Base-by-base conservation (phyloP, 164 flowering plant genomes). In the Stephania japonica region DNA sequence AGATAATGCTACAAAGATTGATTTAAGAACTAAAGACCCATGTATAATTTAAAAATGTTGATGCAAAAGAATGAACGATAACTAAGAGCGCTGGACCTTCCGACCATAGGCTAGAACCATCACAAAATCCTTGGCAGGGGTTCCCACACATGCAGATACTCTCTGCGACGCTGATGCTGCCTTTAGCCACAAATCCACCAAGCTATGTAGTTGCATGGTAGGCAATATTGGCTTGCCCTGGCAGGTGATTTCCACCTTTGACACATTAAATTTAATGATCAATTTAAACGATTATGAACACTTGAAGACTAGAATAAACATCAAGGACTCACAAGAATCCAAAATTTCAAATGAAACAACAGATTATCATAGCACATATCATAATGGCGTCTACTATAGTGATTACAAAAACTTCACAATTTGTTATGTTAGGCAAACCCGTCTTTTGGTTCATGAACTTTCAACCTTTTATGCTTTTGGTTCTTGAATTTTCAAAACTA, bases 71-170 rank as follows among this genome's bases (percentile, higher is more conserved):
- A 59, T 59, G 64, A 32, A 32, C 38, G 38, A 4, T 32, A 32
- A 32, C 38, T 70, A 72, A 42, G 72, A 49, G 59, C 26, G 62
- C 59, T 12, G 56, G 70, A 69, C 68, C 78, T 81, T 91, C 26
- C 93, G 85, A 25, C 87, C 79, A 81, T 94, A 94, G 5, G 78
- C 80, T 63, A 94, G 78, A 59, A 88, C 94, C 98, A 95, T 90
- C n/a, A 93, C 88, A 65, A 89, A 92, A 23, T 92, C 98, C 83
- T 90, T 84, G 1, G 92, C 98, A 3, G 97, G 87, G 56, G 91
- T 83, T 32, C 98, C 98, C n/a, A 89, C 79, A 1, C 81, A 70
- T 70, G 89, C 82, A 0, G 84, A 67, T 19, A 89, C 81, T 70
- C 85, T 79, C 56, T 83, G 78, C 0, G 91, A 72, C 41, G 87